These are phyloP conservation scores for Euphrasia arctica DNA, from an alignment of 305 asterid genomes.

Conservation along the genomic window DNA sequence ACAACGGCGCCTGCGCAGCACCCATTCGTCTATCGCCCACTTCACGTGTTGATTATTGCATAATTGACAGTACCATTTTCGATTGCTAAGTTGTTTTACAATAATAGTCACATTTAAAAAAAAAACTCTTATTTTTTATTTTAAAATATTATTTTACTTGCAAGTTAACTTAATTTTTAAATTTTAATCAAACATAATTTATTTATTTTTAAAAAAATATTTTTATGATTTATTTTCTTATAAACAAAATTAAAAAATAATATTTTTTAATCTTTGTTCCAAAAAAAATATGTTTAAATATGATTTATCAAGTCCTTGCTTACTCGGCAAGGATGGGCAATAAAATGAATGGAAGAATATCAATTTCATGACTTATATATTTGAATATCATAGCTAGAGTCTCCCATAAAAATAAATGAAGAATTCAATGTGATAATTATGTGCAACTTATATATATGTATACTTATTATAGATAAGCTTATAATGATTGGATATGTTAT, in stretches of 20 bases:
- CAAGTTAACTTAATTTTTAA: too few relatives aligned
- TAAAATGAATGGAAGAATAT: background rate
- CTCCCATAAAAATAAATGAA: background rate
- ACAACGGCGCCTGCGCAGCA: background rate
- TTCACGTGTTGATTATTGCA: constrained; percentile 25
- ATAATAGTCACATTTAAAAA: too few relatives aligned
- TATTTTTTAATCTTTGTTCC: too few relatives aligned
- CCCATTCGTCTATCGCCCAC: constrained; percentile 18
- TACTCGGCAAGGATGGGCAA: background rate
- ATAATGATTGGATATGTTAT: too few relatives aligned
- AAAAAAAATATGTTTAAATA: too few relatives aligned
- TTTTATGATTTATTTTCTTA: too few relatives aligned
- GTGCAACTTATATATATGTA: background rate
- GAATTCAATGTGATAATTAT: constrained; percentile 1
- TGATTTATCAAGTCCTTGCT: background rate
- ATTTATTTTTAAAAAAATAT: too few relatives aligned
- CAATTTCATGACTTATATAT: background rate
- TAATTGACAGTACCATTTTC: constrained; percentile 11
- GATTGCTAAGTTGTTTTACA: background rate
- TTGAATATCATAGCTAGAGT: background rate
- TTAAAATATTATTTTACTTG: too few relatives aligned
- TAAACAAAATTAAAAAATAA: too few relatives aligned
- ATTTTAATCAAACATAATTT: too few relatives aligned
- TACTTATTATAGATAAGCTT: background rate
- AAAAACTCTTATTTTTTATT: too few relatives aligned